Conservation (phyloP, 306 rosid genomes). For the Parietaria judaica region DNA sequence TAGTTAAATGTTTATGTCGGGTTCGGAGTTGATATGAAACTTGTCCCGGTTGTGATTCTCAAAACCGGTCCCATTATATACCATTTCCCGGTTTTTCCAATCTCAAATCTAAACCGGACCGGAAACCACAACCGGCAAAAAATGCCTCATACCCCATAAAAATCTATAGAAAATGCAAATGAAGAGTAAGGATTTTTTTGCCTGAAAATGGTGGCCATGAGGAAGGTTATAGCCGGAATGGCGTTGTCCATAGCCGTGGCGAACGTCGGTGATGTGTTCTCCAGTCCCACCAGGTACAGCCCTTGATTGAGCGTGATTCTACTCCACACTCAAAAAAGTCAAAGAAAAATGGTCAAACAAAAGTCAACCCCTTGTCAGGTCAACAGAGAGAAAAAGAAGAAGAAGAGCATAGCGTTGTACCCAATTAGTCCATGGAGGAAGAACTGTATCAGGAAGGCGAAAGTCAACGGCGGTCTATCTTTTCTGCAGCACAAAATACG, state of each 20-base stretch:
- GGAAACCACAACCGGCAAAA: too few relatives aligned
- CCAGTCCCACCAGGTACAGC: constrained; percentile 59
- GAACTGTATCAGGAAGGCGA: constrained; percentile 28
- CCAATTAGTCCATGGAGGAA: constrained; percentile 65
- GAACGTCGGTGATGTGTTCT: constrained; percentile 64
- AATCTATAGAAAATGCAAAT: background rate
- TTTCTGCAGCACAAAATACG: constrained; percentile 26
- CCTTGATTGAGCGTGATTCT: constrained; percentile 74
- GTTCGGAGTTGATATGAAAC: too few relatives aligned
- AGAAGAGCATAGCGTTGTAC: constrained; percentile 17
- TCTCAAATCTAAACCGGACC: too few relatives aligned
- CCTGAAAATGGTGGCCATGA: constrained; percentile 59
- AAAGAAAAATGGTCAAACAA: background rate
- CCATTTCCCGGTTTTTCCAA: too few relatives aligned
- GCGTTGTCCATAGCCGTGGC: constrained; percentile 64
- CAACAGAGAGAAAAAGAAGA: background rate
- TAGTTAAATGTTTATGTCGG: too few relatives aligned
- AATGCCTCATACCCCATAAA: too few relatives aligned
- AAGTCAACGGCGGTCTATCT: constrained; percentile 46
- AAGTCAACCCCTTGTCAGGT: too few relatives aligned
- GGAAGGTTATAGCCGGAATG: constrained; percentile 75
- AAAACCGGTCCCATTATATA: too few relatives aligned
- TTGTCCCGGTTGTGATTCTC: too few relatives aligned
- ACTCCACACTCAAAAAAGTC: constrained; percentile 1
- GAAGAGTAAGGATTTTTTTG: constrained; percentile 1